A percentile compares a stretch with the other conserved stretches of the same genome.
Evolutionary conservation across 768 basidiomycete species (phyloP).

Genomic region (Naganishia onofrii): DNA sequence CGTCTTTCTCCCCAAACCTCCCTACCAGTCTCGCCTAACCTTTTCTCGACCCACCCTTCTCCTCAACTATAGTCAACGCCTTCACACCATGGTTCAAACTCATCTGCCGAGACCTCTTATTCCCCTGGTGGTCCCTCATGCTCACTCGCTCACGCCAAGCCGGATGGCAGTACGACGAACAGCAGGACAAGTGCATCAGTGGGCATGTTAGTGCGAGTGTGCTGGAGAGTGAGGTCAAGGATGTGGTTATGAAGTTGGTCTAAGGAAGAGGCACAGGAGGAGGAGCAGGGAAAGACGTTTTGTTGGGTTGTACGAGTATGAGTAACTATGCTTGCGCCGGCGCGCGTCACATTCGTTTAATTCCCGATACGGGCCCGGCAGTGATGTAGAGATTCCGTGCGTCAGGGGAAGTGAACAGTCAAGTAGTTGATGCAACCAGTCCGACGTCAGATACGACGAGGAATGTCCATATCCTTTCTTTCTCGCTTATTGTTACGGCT

Average conservation of each 20-base stretch:
- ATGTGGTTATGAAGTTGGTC: slow-evolving; percentile 24
- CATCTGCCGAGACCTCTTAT: slow-evolving; percentile 92
- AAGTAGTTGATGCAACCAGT: too few species aligned
- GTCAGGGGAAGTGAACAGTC: too few species aligned
- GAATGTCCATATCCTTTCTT: too few species aligned
- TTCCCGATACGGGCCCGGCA: too few species aligned
- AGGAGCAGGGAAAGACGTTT: neutral
- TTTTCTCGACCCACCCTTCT: too few species aligned
- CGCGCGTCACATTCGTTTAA: slow-evolving; percentile 20
- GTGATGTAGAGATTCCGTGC: too few species aligned
- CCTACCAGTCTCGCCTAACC: slow-evolving; percentile 20
- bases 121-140: slow-evolving; percentile 97
- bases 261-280: neutral
- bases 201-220: neutral
- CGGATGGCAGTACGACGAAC: slow-evolving; percentile 22
- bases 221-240: slow-evolving; percentile 19
- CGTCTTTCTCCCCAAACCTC: too few species aligned
- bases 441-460: too few species aligned
- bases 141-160: slow-evolving; percentile 58
- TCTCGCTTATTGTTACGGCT: too few species aligned
- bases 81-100: slow-evolving; percentile 99
- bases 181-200: neutral
- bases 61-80: slow-evolving; percentile 62
- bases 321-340: neutral
- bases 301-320: too few species aligned